Base-by-base conservation (phyloP, 2,329 filamentous ascomycete genomes). In the Massarina eburnea region DNA sequence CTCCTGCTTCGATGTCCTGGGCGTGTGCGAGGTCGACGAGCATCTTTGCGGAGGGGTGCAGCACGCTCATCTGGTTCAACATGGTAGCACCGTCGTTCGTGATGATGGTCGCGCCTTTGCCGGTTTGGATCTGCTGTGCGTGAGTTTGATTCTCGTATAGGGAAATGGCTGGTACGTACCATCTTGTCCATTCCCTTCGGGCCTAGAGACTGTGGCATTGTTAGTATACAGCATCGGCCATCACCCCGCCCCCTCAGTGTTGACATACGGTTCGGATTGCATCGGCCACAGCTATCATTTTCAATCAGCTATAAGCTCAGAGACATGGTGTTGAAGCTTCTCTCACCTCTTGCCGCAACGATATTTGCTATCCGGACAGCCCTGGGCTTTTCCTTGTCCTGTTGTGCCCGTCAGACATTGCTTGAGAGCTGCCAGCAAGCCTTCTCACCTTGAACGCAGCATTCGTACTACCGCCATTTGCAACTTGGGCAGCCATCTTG, bases 41-140 rank as follows among this genome's bases (percentile, higher is more conserved):
- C 94, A 99, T 99, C 78, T 96, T 96, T 41, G 94, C 94, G 39
- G 95, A 95, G n/a, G 94, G 94, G 71, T 99, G 94, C 87, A 99
- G 91, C 58, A 99, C 94, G 57, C 89, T 88, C 94, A 99, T 97
- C 79, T 92, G 92, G 77, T 89, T 95, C 68, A 99, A 78, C 92
- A 99, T 99, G 46, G 94, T 99, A 78, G 95, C 95, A 72, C 94
- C 94, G 75, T 99, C 94, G 79, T 99, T 99, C 67, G 94, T 99
- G 76, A 99, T 99, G 72, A 97, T 94, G 47, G 91, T 96, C 74
- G 95, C 89, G 76, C 92, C 94, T 77, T 90, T 96, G 71, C 91
- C 89, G 49, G 88, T 95, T 79, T 95, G 88, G 64, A 99, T 97
- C 79, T 81, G 56, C n/a, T 2, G 36, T 12, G 8, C 19, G 34